Base-by-base conservation (phyloP, 805 yeast genomes). In the Ogataea saltuana region DNA sequence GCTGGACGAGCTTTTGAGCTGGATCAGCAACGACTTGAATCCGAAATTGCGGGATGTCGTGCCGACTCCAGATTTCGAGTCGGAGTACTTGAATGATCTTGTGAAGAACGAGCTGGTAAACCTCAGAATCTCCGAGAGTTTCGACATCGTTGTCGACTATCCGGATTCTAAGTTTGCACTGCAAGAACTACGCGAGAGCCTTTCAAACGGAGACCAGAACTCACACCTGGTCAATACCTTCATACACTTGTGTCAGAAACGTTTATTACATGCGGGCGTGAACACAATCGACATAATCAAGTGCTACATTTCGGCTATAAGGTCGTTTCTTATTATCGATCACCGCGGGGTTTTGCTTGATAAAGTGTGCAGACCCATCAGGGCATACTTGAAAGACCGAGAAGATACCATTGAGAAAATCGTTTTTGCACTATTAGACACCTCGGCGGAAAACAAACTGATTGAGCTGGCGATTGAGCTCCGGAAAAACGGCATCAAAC, bases 291-390 rank as follows among this genome's bases (percentile, higher is more conserved):
- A 82, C 39, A 80, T 88, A 6, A 75, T 91, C 19, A 64, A 77
- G 2, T 78, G 75, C 41, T 91, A 87, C 57, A 80, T 85, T 4
- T 76, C 80, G 12, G 79, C 90, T 1, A 83, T 90, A 33, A 73
- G 79, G 49, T 73, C 89, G 0, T 88, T 91, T 46, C 60, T 83
- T 20, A 65, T 82, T 0, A 69, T 93, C n/a, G 98, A 91, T 55
- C 95, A 96, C 6, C 72, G 86, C 28, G 96, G 96, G 0, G 91
- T 88, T 1, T 65, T 90, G 22, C 67, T 90, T 6, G 95, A 86
- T 57, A 78, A 80, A 37, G 90, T 87, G 0, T 80, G 87, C 1
- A 64, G 88, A 25, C 93, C 93, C 2, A 85, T 90, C 3, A 67
- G 95, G 39, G 64, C 75, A 18, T 85, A 85, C 63, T 68, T 93